Evolutionary conservation across 768 basidiomycete species (phyloP), one percentile per base, ranked within the genome.

Genomic region (Tricholoma matsutake): DNA sequence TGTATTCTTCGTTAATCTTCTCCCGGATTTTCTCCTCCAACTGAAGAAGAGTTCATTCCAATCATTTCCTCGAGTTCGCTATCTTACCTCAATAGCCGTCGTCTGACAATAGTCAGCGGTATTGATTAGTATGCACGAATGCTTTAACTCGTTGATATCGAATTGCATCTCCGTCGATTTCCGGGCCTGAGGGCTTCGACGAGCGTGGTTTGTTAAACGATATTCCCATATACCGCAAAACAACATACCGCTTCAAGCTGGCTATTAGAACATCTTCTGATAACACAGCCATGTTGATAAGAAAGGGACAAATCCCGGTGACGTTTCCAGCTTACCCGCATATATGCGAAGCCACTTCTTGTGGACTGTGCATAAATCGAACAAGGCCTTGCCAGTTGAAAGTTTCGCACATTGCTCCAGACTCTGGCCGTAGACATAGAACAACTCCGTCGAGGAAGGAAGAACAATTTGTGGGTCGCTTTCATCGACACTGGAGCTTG

Each of bases 81-180:
- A 20, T 14, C 78, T 9, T 66, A 89, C 95, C 83, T 97, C 94
- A 18, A 86, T 69, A 1, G 96, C 92, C 2, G 96, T 99, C 1
- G 85, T 86, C 64, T 95, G 91, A 69, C 97, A 99, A 71, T 98
- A 99, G 70, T 98, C 96, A 1, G 96, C 96, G 0, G 97, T 99
- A 68, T 99, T 98, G 69, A 99, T 87, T 25, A 96, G 76, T n/a
- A 94, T 77, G 70, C 93, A 95, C 0, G 92, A 86, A 63, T 91
- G 92, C 67, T 85, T 87, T 32, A 98, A 72, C 61, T 95, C 88
- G 3, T 79, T 79, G 7, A 83, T 63, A 70, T 97, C 95, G 32
- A 86, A 83, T n/a, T 90, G 84, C 5, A 85, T 84, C 54, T 99
- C 96, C 18, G 79, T 78, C 1, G 96, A 98, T 66, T 83, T 84